Percentiles rank a stretch among this genome's conserved stretches.
Evolutionary conservation across 192 early-diverging fungal species (phyloP).

Genomic region (Coemansia sp.): DNA sequence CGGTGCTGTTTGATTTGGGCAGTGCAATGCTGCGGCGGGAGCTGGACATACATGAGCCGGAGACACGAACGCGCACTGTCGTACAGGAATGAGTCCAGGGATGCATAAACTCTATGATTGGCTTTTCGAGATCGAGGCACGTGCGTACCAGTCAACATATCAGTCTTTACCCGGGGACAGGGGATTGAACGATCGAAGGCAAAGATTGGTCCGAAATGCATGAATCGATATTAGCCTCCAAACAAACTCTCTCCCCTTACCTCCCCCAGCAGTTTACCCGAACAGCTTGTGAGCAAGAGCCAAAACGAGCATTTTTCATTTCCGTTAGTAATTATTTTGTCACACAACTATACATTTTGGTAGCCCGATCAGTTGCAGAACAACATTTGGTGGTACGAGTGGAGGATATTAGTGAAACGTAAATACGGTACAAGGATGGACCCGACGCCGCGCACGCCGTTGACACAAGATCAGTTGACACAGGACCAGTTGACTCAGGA

Average conservation of each 20-base stretch:
- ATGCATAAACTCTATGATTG: no score
- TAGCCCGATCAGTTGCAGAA: no score
- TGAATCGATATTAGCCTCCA: constrained; percentile 2
- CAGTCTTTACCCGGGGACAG: no score
- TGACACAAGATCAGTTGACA: no score
- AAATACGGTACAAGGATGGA: no score
- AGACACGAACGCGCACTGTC: constrained; percentile 31
- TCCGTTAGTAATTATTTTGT: no score
- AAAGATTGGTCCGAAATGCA: background rate
- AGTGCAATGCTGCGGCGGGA: constrained; percentile 73
- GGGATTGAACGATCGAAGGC: no score
- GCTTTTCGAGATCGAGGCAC: background rate
- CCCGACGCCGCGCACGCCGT: no score
- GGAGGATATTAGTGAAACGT: no score
- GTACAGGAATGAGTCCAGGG: constrained; percentile 33
- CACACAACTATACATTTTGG: no score
- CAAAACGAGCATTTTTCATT: background rate
- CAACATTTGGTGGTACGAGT: no score
- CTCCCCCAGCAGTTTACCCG: background rate
- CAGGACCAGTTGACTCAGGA: no score
- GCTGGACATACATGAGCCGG: constrained; percentile 67
- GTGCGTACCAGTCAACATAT: background rate
- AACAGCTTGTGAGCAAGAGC: background rate
- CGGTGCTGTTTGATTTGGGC: constrained; percentile 84
- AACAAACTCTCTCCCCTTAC: background rate